Evolutionary conservation across 768 basidiomycete species (phyloP).

Genomic region (Lactarius evosmus): DNA sequence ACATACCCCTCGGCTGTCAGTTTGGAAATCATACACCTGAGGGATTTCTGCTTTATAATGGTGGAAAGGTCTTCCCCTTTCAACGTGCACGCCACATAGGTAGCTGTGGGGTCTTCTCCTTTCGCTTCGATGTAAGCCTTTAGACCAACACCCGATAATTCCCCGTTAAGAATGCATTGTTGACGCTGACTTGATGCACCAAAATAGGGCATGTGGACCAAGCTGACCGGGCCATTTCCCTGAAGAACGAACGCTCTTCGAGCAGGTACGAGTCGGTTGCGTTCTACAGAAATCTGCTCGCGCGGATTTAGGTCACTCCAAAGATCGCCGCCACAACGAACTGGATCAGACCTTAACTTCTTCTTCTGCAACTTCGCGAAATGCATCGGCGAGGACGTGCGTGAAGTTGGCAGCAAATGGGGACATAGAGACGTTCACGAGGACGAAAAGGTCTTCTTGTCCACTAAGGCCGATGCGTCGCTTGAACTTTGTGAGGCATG

Average conservation of each 20-base stretch:
- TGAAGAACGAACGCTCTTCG: conserved; percentile 40
- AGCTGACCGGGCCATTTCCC: conserved; percentile 36
- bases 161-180: conserved; percentile 40
- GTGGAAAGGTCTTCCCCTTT: conserved; percentile 23
- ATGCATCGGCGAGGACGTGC: conserved; percentile 34
- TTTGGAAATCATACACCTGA: conserved; percentile 22
- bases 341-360: conserved; percentile 35
- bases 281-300: conserved; percentile 28
- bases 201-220: conserved; percentile 39
- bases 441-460: conserved; percentile 37
- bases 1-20: conserved; percentile 21
- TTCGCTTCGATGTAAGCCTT: conserved; percentile 27
- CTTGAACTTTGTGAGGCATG: conserved; percentile 38
- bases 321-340: neutral
- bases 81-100: conserved; percentile 29
- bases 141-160: conserved; percentile 29
- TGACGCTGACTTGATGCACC: conserved; percentile 37
- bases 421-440: conserved; percentile 42
- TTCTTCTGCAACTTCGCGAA: conserved; percentile 36
- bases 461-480: conserved; percentile 36
- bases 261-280: conserved; percentile 37
- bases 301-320: neutral
- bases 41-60: conserved; percentile 11
- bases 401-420: conserved; percentile 38
- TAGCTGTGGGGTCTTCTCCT: conserved; percentile 23